Base-by-base conservation (phyloP, 2,329 filamentous ascomycete genomes). In the Hypoxylon sp. region DNA sequence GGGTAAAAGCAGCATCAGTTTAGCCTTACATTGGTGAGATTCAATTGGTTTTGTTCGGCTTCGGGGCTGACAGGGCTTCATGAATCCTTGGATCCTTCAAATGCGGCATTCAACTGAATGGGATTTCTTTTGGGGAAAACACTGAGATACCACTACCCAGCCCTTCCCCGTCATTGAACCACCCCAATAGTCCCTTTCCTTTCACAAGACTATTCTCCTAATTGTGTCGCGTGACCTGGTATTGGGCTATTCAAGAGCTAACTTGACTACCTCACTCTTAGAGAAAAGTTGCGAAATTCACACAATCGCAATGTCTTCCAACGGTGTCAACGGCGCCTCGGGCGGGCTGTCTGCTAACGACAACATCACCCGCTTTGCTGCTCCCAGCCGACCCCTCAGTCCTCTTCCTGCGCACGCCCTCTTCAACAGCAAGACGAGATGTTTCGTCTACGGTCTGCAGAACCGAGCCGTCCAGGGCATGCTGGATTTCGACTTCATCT, bases 401-500 rank as follows among this genome's bases (percentile, higher is more conserved):
- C 94, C 94, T 65, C 86, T 88, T 59, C 87, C 90, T 63, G 82
- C 86, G 70, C 90, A 97, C 77, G 89, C 90, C 58, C 90, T 99
- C 71, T 99, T 97, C 87, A 94, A 94, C 83, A 87, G 92, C 78
- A 99, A 97, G 90, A 97, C 94, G 73, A 84, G 94, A 93, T 97
- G 94, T 83, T 96, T 99, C 74, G 94, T 99, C 77, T 99, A 99
- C 79, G 94, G 94, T 75, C 90, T 99, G 72, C 94, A 99, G 81
- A 93, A 94, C 71, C 87, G 92, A 75, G 89, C 90, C 66, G 89
- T 92, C 63, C 89, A 92, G 79, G 89, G 89, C 73, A 92, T 92
- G 88, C 89, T 99, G 73, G 94, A 99, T 78, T 99, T 99, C 75
- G 94, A 99, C 83, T 99, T 97, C 84, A 99, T 99, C 80, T 99